Evolutionary conservation across 345 rosid genomes (phyloP).

Genomic region (Psidium friedrichsthalianum): DNA sequence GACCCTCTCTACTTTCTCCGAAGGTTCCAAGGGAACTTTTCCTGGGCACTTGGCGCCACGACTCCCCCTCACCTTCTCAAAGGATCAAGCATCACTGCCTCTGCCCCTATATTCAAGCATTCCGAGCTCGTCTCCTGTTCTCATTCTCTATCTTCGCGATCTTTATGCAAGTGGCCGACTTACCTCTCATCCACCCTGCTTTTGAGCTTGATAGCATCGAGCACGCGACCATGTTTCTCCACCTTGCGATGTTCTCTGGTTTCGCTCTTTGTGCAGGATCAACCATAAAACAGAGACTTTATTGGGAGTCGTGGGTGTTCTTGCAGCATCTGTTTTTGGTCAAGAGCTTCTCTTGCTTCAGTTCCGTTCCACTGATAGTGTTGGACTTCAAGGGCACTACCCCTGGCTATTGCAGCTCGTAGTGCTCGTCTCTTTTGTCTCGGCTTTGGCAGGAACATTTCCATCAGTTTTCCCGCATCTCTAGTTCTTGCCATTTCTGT

Average conservation of each 20-base stretch:
- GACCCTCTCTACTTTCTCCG: not conserved
- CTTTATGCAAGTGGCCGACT: slow-evolving; percentile 35
- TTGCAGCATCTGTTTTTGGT: slow-evolving; percentile 50
- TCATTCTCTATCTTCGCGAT: slow-evolving; percentile 49
- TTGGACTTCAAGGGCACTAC: slow-evolving; percentile 79
- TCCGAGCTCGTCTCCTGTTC: slow-evolving; percentile 40
- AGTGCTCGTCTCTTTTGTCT: slow-evolving; percentile 41
- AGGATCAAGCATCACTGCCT: slow-evolving; percentile 29
- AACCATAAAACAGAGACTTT: slow-evolving; percentile 26
- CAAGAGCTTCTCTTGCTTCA: slow-evolving; percentile 79
- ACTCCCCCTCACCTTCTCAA: slow-evolving; percentile 43
- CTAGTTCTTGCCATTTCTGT: slow-evolving; percentile 49
- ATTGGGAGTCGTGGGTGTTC: slow-evolving; percentile 31
- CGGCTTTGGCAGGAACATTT: slow-evolving; percentile 38
- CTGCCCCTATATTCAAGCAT: slow-evolving; percentile 25
- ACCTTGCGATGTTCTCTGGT: slow-evolving; percentile 59
- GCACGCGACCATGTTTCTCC: slow-evolving; percentile 70
- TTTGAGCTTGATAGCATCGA: slow-evolving; percentile 49
- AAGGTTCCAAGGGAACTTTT: slow-evolving; percentile 47
- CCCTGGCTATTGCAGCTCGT: slow-evolving; percentile 79
- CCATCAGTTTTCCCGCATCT: slow-evolving; percentile 38
- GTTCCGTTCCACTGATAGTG: slow-evolving; percentile 72
- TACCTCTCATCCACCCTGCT: slow-evolving; percentile 31
- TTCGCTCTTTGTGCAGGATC: slow-evolving; percentile 52
- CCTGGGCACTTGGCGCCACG: slow-evolving; percentile 61